A percentile compares a stretch with the other conserved stretches of the same genome.
These are phyloP conservation scores for Trichopus zeylanicus DNA, from an alignment of 116 monocot genomes.

Conservation along the genomic window DNA sequence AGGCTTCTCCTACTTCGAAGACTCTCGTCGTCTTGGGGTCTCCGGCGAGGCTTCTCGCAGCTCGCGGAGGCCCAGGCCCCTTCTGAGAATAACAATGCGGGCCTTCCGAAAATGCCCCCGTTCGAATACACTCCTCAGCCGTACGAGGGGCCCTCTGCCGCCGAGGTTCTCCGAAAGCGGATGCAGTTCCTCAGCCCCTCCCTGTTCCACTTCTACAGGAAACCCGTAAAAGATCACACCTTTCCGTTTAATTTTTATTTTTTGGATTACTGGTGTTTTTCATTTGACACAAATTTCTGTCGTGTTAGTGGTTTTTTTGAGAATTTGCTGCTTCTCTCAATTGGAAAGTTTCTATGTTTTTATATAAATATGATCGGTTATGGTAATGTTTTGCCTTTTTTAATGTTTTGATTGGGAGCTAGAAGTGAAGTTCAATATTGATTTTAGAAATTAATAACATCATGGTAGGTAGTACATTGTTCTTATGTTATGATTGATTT, in stretches of 20 bases:
- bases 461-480: too few relatives aligned
- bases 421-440: too few relatives aligned
- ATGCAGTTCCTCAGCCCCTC: slow-evolving; percentile 78
- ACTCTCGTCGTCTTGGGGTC: slow-evolving; percentile 4
- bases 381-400: too few relatives aligned
- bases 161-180: slow-evolving; percentile 64
- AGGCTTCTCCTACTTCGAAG: slow-evolving; percentile 19
- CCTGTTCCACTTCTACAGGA: slow-evolving; percentile 67
- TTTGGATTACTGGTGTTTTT: background rate
- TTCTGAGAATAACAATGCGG: slow-evolving; percentile 10
- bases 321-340: too few relatives aligned
- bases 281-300: background rate
- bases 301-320: background rate
- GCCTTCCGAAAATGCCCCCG: slow-evolving; percentile 58
- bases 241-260: background rate
- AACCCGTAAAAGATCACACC: slow-evolving; percentile 32
- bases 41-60: background rate
- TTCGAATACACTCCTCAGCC: slow-evolving; percentile 72
- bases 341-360: too few relatives aligned
- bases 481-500: too few relatives aligned
- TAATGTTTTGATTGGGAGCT: too few relatives aligned
- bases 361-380: too few relatives aligned
- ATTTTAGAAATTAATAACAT: too few relatives aligned
- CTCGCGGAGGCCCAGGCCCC: slow-evolving; percentile 8
- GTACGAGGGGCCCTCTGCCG: slow-evolving; percentile 66